Base-by-base conservation (phyloP, 192 early-diverging fungal genomes). In the Coemansia sp. region DNA sequence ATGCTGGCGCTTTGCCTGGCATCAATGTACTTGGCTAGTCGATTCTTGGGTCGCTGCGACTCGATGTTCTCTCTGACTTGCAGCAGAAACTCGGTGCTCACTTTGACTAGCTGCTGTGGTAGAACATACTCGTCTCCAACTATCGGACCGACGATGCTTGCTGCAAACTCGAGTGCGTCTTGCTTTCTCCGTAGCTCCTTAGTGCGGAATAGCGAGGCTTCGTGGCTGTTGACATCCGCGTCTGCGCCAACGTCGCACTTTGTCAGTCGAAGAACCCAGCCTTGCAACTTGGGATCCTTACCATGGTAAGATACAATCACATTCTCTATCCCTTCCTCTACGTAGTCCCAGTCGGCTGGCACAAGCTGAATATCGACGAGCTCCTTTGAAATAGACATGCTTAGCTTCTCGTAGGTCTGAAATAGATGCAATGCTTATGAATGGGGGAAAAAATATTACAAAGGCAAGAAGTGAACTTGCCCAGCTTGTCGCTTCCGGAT, bases 261-360 rank as follows among this genome's bases (percentile, higher is more conserved):
- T 42, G 59, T 34, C 23, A 85, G 66, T 17, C 68, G 82, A 25
- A 77, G 72, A 9, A 79, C 58, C 64, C 73, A 69, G 41, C 74
- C 67, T 7, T 44, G 29, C 34, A 70, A 58, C 61, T 65, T 63
- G 3, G 75, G 53, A 27, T 86, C 67, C 14, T 42, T 32, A 4
- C 90, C 88, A 29, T 62, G 62, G 69, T 89, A 89, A 2, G 85
- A 44, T 25, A 92, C 76, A 17, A 89, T 82, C 11, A 91, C 72
- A 70, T 91, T 92, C n/a, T 81, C 85, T 70, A 91, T 92, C 27
- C 92, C 92, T 62, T 94, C 92, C 21, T 81, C 86, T 32, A 84
- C 80, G 79, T 92, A 94, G 9, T 45, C 25, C 92, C 92, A 93
- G 12, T 85, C 67, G 23, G 32, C 37, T 1, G 84, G 69, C 14